Evolutionary conservation across 78 protist genomes (phyloP).

Genomic region (Dictyostelium citrinum): DNA sequence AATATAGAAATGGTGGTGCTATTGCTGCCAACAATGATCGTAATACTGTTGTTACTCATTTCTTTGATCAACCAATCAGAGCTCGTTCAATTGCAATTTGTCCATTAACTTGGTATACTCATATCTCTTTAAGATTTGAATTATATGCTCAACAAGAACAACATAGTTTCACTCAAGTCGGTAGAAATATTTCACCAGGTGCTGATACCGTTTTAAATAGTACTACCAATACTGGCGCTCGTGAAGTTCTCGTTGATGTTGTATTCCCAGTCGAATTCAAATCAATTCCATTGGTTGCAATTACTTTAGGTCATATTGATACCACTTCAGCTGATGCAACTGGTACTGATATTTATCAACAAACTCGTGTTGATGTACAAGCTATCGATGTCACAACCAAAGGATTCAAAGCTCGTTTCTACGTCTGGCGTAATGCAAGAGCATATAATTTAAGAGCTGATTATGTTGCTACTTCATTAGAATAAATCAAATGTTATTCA

Average conservation of each 20-base stretch:
- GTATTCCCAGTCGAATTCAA: not conserved
- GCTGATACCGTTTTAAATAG: not conserved
- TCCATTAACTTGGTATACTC: not conserved
- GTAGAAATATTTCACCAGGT: constrained; percentile 1
- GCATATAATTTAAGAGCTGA: not conserved
- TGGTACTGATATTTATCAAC: not conserved
- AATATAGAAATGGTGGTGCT: not conserved
- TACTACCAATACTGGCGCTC: not conserved
- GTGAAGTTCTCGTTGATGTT: not conserved
- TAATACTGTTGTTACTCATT: not conserved
- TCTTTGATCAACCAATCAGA: not conserved
- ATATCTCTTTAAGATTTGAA: constrained; percentile 24
- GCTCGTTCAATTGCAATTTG: constrained; percentile 31
- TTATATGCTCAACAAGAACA: not conserved
- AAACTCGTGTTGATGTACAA: not conserved
- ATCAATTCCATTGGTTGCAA: not conserved
- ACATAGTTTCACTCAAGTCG: not conserved
- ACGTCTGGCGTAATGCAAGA: not conserved
- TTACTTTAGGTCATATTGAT: not conserved
- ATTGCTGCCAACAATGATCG: not conserved
- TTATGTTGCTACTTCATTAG: not conserved
- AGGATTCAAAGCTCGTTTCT: constrained; percentile 18
- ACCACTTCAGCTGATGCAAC: not conserved
- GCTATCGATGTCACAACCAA: not conserved
- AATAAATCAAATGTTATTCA: not conserved